Percentiles rank a stretch among this genome's conserved stretches.
Evolutionary conservation across 768 basidiomycete species (phyloP).

Genomic region (Rhizopogon roseolus): DNA sequence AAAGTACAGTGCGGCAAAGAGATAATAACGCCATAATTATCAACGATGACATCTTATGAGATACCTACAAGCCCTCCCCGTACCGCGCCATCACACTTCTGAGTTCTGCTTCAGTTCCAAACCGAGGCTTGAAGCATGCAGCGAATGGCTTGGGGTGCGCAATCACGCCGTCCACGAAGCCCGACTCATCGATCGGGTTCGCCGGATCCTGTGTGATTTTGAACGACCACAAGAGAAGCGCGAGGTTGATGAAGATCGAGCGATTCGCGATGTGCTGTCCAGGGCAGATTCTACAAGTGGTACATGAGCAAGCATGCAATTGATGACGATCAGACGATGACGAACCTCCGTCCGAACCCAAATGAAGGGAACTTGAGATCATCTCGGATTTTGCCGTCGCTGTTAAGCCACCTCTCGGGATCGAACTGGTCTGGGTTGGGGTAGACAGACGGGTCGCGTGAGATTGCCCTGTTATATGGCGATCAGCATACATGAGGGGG

Average conservation of each 20-base stretch:
- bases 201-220: conserved; percentile 44
- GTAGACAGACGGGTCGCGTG: conserved; percentile 53
- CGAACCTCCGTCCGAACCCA: conserved; percentile 47
- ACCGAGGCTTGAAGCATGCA: conserved; percentile 49
- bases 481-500: background rate
- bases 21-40: too few relatives aligned
- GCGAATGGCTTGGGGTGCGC: conserved; percentile 61
- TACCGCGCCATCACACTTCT: conserved; percentile 23
- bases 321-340: background rate
- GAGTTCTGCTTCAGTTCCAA: conserved; percentile 17
- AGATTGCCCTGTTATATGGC: conserved; percentile 38
- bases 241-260: conserved; percentile 63
- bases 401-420: conserved; percentile 50
- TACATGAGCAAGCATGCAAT: background rate
- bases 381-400: conserved; percentile 37
- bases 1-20: too few relatives aligned
- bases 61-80: conserved; percentile 10
- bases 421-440: conserved; percentile 56
- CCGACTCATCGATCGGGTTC: conserved; percentile 54
- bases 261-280: conserved; percentile 58
- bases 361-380: conserved; percentile 51
- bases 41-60: too few relatives aligned
- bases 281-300: conserved; percentile 50
- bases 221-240: conserved; percentile 65
- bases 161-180: conserved; percentile 61